Evolutionary conservation across 2,329 filamentous ascomycete species (phyloP).

Genomic region (Fusarium sp.): DNA sequence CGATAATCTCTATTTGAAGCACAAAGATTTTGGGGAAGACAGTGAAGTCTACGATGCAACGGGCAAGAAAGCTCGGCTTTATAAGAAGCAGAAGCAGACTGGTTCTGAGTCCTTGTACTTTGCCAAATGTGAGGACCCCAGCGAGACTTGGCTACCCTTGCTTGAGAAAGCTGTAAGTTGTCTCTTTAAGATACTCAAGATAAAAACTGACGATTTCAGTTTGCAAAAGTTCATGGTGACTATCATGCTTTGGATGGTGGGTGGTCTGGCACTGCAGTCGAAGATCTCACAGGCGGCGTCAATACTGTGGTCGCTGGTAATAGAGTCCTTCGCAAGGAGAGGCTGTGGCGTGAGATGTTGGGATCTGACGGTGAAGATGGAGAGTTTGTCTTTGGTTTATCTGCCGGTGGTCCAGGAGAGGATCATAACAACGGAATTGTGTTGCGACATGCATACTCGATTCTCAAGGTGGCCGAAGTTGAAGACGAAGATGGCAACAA

Average conservation of each 20-base stretch:
- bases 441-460: constrained; percentile 61
- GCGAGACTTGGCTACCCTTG: constrained; percentile 79
- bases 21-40: constrained; percentile 54
- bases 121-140: constrained; percentile 72
- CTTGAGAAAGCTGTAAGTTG: constrained; percentile 71
- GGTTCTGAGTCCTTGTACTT: constrained; percentile 77
- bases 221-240: constrained; percentile 80
- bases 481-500: constrained; percentile 52
- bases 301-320: constrained; percentile 64
- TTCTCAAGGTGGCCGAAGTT: constrained; percentile 58
- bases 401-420: constrained; percentile 44
- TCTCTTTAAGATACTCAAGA: accelerated
- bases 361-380: constrained; percentile 73
- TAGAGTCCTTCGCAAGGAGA: constrained; percentile 71
- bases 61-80: constrained; percentile 66
- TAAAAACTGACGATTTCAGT: constrained; percentile 46
- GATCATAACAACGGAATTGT: constrained; percentile 52
- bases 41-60: constrained; percentile 50
- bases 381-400: constrained; percentile 69
- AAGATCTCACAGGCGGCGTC: constrained; percentile 65
- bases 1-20: constrained; percentile 63
- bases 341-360: constrained; percentile 75
- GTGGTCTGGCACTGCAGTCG: constrained; percentile 64
- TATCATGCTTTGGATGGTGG: constrained; percentile 75
- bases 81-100: constrained; percentile 70